Conservation (phyloP, 148 eudicot species). For the Linanthus parryae region DNA sequence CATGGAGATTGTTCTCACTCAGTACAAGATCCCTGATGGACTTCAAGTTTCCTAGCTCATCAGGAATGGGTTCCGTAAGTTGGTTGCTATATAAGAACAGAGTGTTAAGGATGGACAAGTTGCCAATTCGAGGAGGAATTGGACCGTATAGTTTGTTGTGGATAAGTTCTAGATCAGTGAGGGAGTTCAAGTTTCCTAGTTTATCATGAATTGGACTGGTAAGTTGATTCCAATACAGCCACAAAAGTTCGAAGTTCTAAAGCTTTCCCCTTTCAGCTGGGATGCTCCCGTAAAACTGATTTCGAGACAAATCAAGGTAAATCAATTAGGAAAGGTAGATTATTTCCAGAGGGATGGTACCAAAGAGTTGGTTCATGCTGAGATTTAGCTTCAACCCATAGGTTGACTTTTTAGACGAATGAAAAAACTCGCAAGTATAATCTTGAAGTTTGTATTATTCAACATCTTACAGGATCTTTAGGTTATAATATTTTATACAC, state of each 20-base stretch:
- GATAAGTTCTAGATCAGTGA: background rate
- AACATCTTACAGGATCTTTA: no score
- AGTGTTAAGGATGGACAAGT: background rate
- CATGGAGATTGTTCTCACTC: background rate
- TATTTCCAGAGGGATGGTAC: slow-evolving; percentile 32
- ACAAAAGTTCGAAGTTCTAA: slow-evolving; percentile 20
- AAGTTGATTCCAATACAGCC: slow-evolving; percentile 23
- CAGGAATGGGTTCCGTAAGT: slow-evolving; percentile 4
- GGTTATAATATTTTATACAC: no score
- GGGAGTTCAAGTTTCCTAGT: slow-evolving; percentile 5
- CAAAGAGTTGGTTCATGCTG: background rate
- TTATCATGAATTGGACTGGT: background rate
- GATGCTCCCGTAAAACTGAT: slow-evolving; percentile 22
- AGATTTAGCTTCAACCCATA: background rate
- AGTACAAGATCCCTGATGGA: background rate
- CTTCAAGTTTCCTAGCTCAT: background rate
- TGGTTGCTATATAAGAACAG: background rate
- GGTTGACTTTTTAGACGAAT: no score
- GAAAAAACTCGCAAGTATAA: no score
- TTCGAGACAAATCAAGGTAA: slow-evolving; percentile 23
- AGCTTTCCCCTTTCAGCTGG: slow-evolving; percentile 30
- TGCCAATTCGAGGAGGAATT: slow-evolving; percentile 13
- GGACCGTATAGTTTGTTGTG: background rate
- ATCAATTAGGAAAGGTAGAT: slow-evolving; percentile 24
- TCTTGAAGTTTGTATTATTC: no score